These are phyloP conservation scores for Lycium ferocissimum DNA, from an alignment of 257 asterid species.

Conservation along the genomic window DNA sequence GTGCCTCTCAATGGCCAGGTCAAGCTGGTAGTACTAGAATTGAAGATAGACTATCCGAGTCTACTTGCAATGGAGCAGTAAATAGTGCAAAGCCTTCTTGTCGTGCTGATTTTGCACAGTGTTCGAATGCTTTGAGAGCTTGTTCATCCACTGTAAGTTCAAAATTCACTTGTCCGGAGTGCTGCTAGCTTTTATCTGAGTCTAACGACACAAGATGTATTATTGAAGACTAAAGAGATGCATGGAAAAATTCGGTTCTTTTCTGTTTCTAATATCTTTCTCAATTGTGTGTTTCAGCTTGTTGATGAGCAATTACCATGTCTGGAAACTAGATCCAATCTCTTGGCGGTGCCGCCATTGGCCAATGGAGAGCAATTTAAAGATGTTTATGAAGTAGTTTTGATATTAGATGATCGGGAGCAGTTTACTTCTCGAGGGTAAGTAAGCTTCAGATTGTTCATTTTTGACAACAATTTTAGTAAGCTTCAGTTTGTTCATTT, in stretches of 20 bases:
- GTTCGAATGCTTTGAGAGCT: conserved; percentile 50
- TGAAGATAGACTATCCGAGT: conserved; percentile 42
- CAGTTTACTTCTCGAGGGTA: conserved; percentile 86
- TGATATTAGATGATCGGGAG: conserved; percentile 92
- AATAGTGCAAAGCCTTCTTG: conserved; percentile 40
- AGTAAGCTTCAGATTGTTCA: conserved; percentile 34
- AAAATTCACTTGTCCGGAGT: conserved; percentile 20
- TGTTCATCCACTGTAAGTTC: conserved; percentile 74
- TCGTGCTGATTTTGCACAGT: conserved; percentile 45
- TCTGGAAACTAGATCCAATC: conserved; percentile 52
- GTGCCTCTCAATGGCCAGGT: conserved; percentile 49
- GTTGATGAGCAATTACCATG: conserved; percentile 6
- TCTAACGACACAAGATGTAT: neutral
- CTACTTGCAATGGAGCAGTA: conserved; percentile 41
- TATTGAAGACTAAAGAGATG: neutral
- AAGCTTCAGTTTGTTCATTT: neutral
- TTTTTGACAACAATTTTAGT: neutral
- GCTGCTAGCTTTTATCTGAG: neutral
- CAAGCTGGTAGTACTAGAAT: conserved; percentile 39
- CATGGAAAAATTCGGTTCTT: neutral
- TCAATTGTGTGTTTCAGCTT: conserved; percentile 14
- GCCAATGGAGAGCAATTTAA: conserved; percentile 76
- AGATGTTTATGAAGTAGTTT: conserved; percentile 79
- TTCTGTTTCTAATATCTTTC: neutral
- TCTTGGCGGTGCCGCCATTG: conserved; percentile 77